phyloP scores from a whole-genome alignment of 805 yeast species.

The Wickerhamomyces strasburgensis region DNA sequence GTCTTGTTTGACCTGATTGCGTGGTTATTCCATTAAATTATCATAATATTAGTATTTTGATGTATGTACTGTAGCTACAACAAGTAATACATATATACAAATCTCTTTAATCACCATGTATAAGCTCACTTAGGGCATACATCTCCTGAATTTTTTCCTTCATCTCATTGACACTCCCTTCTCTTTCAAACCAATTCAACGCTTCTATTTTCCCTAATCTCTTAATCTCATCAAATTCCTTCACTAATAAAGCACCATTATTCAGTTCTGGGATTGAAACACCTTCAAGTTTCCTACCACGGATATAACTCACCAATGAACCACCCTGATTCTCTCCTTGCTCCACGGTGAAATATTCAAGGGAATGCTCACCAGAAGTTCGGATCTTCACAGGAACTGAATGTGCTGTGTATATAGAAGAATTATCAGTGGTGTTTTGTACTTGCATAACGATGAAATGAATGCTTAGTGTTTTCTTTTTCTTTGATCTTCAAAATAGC shows the following conservation, averaged over 20 bases:
- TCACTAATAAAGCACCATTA: conserved; percentile 19
- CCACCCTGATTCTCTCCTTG: conserved; percentile 1
- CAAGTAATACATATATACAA: conserved; percentile 9
- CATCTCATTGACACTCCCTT: conserved; percentile 28
- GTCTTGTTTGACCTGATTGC: too few relatives aligned
- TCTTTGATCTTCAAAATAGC: too few relatives aligned
- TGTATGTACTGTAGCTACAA: too few relatives aligned
- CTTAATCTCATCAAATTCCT: conserved; percentile 18
- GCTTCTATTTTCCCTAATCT: conserved; percentile 11
- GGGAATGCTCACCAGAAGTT: conserved; percentile 13
- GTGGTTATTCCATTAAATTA: too few relatives aligned
- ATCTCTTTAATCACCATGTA: conserved; percentile 19
- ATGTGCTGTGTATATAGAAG: too few relatives aligned
- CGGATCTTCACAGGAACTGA: conserved; percentile 17
- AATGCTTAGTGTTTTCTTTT: too few relatives aligned
- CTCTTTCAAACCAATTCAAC: conserved; percentile 33
- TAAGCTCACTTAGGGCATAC: conserved; percentile 22
- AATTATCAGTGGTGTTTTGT: too few relatives aligned
- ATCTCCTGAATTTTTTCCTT: conserved; percentile 26
- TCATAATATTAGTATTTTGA: too few relatives aligned
- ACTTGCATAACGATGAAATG: too few relatives aligned
- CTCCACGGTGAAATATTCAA: conserved; percentile 5
- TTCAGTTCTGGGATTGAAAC: conserved; percentile 5
- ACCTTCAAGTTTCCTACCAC: conserved; percentile 34
- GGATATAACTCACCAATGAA: conserved; percentile 23